Evolutionary conservation across 1,284 basidiomycete genomes (phyloP).

Genomic region (Cutaneotrichosporon cavernicola): DNA sequence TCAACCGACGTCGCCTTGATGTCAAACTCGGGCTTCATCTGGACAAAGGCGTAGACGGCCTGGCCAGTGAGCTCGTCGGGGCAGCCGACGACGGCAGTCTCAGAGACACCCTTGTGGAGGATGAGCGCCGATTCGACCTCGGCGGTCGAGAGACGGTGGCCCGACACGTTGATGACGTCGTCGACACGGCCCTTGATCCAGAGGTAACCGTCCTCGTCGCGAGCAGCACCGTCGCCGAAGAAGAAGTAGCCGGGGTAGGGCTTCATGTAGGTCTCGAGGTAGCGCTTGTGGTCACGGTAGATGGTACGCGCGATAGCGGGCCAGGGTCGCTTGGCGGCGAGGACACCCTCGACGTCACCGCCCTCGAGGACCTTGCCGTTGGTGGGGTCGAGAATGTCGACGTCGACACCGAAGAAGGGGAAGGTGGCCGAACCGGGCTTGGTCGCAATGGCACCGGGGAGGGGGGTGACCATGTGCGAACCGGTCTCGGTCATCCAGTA

Average conservation of each 20-base stretch:
- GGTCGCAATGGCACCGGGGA: conserved; percentile 91
- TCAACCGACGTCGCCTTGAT: conserved; percentile 69
- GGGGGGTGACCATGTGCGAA: conserved; percentile 88
- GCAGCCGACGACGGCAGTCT: conserved; percentile 90
- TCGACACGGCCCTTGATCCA: conserved; percentile 99
- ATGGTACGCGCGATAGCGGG: conserved; percentile 95
- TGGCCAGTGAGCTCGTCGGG: conserved; percentile 75
- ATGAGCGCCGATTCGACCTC: conserved; percentile 97
- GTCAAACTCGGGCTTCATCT: conserved; percentile 70
- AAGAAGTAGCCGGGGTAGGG: conserved; percentile 65
- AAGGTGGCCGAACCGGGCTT: conserved; percentile 96
- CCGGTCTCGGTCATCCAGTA: conserved; percentile 99
- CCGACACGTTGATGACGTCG: conserved; percentile 68
- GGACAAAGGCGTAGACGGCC: conserved; percentile 76
- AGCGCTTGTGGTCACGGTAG: conserved; percentile 85
- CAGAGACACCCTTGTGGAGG: conserved; percentile 88
- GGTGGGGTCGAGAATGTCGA: conserved; percentile 78
- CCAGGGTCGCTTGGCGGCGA: conserved; percentile 85
- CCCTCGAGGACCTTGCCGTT: conserved; percentile 67
- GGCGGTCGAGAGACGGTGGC: conserved; percentile 93
- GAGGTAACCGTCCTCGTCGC: conserved; percentile 94
- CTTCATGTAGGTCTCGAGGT: conserved; percentile 91
- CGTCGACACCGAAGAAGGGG: conserved; percentile 94
- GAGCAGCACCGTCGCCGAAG: conserved; percentile 92
- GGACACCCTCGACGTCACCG: conserved; percentile 85